phyloP scores from a whole-genome alignment of 352 stramenopile species.

The Globisporangium ultimum region DNA sequence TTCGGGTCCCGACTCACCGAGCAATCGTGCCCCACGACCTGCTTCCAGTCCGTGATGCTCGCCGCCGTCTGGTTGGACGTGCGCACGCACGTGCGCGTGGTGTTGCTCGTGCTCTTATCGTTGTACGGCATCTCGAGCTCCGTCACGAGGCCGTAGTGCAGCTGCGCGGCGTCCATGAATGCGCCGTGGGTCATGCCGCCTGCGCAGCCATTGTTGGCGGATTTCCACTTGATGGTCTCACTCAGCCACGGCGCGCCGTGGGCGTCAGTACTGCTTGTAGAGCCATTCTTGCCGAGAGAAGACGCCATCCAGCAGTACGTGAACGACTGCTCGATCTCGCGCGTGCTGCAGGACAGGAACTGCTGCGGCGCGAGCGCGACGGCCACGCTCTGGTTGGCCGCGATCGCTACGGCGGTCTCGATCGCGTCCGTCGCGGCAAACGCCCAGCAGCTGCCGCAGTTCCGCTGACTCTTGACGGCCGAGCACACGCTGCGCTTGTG shows the following conservation, averaged over 20 bases:
- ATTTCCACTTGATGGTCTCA: slow-evolving; percentile 65
- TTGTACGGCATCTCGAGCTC: slow-evolving; percentile 72
- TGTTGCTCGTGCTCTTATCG: slow-evolving; percentile 23
- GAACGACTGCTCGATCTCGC: slow-evolving; percentile 61
- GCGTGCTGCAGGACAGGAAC: slow-evolving; percentile 58
- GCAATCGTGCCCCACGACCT: slow-evolving; percentile 57
- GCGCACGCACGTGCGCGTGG: neutral
- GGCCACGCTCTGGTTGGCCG: slow-evolving; percentile 41
- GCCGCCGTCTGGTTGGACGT: slow-evolving; percentile 44
- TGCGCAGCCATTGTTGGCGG: slow-evolving; percentile 64
- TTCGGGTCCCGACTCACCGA: slow-evolving; percentile 40
- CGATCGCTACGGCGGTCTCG: slow-evolving; percentile 64
- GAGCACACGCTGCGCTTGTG: slow-evolving; percentile 57
- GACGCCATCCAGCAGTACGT: slow-evolving; percentile 62
- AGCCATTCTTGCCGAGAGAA: neutral
- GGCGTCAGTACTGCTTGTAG: slow-evolving; percentile 6
- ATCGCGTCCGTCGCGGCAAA: slow-evolving; percentile 73
- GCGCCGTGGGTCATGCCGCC: slow-evolving; percentile 78
- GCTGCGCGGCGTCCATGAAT: slow-evolving; percentile 66
- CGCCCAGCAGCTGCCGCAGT: slow-evolving; percentile 75
- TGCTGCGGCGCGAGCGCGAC: slow-evolving; percentile 72
- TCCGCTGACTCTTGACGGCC: slow-evolving; percentile 71
- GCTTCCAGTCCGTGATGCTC: slow-evolving; percentile 64
- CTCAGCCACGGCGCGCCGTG: slow-evolving; percentile 47
- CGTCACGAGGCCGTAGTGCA: slow-evolving; percentile 49